phyloP scores from a whole-genome alignment of 176 grass and related monocot genomes.

The Oryza officinalis region DNA sequence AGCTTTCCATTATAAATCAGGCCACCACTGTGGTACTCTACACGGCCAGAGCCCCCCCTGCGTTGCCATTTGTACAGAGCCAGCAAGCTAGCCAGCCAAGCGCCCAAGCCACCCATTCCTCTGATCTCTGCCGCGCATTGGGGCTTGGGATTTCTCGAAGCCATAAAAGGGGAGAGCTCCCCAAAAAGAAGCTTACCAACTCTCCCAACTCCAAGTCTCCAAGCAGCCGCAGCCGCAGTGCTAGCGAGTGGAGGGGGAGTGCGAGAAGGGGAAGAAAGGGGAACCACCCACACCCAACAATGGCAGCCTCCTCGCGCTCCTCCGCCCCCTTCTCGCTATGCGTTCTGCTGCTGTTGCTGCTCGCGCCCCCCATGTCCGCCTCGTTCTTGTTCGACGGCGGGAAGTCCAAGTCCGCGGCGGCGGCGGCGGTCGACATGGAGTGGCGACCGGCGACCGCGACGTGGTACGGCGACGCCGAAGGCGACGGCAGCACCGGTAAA shows the following conservation, averaged over 20 bases:
- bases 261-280: neutral
- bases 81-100: neutral
- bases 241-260: neutral
- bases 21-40: neutral
- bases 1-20: slow-evolving; percentile 2
- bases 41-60: neutral
- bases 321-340: slow-evolving; percentile 31
- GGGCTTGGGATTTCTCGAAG: slow-evolving; percentile 59
- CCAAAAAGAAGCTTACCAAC: slow-evolving; percentile 35
- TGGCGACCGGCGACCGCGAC: slow-evolving; percentile 93
- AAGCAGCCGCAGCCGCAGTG: neutral
- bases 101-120: neutral
- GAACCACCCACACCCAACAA: neutral
- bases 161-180: slow-evolving; percentile 46
- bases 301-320: slow-evolving; percentile 32
- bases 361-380: slow-evolving; percentile 13
- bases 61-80: slow-evolving; percentile 37
- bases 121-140: slow-evolving; percentile 14
- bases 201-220: slow-evolving; percentile 6
- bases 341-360: slow-evolving; percentile 16
- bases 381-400: slow-evolving; percentile 28
- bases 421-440: slow-evolving; percentile 53
- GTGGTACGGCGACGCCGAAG: slow-evolving; percentile 88
- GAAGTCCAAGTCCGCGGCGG: neutral
- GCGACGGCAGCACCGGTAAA: slow-evolving; percentile 91